Evolutionary conservation across 2,329 filamentous ascomycete genomes (phyloP).

Genomic region (Zymoseptoria tritici): DNA sequence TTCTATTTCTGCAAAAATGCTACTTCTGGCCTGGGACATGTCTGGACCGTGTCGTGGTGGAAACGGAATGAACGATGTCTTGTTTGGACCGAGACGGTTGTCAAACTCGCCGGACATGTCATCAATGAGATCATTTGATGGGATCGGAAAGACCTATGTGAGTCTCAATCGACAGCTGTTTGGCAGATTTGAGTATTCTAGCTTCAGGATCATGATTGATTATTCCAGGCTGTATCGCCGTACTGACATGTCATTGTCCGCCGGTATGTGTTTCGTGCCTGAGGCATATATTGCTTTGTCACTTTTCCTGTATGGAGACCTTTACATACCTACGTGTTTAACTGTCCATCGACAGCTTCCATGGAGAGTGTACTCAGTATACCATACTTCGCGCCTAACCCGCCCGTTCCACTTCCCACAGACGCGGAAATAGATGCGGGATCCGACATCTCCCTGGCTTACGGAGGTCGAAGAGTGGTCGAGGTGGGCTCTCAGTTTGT

Average conservation of each 20-base stretch:
- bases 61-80: background rate
- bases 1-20: background rate
- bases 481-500: background rate
- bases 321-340: too few relatives aligned
- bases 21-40: background rate
- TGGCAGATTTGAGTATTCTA: too few relatives aligned
- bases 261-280: too few relatives aligned
- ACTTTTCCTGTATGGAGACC: too few relatives aligned
- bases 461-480: background rate
- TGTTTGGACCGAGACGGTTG: background rate
- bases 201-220: too few relatives aligned
- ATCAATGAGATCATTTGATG: too few relatives aligned
- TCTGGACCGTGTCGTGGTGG: background rate
- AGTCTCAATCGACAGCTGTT: too few relatives aligned
- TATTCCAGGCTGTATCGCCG: too few relatives aligned
- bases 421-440: conserved; percentile 1
- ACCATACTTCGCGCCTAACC: conserved; percentile 1
- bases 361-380: background rate
- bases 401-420: background rate
- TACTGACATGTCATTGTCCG: too few relatives aligned
- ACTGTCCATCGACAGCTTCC: background rate
- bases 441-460: background rate
- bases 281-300: too few relatives aligned
- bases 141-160: too few relatives aligned
- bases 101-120: too few relatives aligned